Percentiles rank a stretch among this genome's conserved stretches.
These are phyloP conservation scores for Alternaria ethzedia DNA, from an alignment of 2,329 filamentous ascomycete genomes.

Conservation along the genomic window DNA sequence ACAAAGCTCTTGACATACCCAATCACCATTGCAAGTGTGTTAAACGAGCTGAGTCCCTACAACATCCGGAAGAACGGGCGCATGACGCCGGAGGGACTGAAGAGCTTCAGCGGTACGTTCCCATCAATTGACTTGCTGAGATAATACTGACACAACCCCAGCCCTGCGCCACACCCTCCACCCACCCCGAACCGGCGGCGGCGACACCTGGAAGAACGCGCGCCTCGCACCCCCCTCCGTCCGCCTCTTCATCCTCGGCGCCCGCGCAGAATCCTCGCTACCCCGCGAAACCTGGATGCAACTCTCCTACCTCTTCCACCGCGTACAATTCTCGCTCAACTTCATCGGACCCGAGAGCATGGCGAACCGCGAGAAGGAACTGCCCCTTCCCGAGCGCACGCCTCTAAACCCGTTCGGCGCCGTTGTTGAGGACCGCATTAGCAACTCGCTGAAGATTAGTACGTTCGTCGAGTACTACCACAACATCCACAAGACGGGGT, in stretches of 20 bases:
- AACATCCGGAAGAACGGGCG: slow-evolving; percentile 75
- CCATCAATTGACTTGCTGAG: too few relatives aligned
- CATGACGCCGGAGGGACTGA: slow-evolving; percentile 85
- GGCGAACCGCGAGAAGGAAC: slow-evolving; percentile 90
- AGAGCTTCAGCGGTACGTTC: slow-evolving; percentile 94
- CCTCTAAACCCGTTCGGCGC: slow-evolving; percentile 88
- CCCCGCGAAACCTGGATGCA: slow-evolving; percentile 95
- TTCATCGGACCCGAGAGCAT: slow-evolving; percentile 97
- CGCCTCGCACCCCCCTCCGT: slow-evolving; percentile 86
- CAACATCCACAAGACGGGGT: slow-evolving; percentile 86
- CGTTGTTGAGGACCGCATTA: slow-evolving; percentile 90
- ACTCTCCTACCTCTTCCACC: slow-evolving; percentile 92
- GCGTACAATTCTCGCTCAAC: slow-evolving; percentile 85
- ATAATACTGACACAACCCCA: slow-evolving; percentile 46
- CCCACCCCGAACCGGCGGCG: slow-evolving; percentile 79
- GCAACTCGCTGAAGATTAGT: slow-evolving; percentile 90
- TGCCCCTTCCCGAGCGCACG: slow-evolving; percentile 86
- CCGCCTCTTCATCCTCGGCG: slow-evolving; percentile 90
- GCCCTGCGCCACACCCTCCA: slow-evolving; percentile 93
- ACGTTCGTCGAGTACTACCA: slow-evolving; percentile 99
- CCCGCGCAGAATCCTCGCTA: slow-evolving; percentile 95
- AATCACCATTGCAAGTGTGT: slow-evolving; percentile 84
- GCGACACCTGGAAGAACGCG: slow-evolving; percentile 76
- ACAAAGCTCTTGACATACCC: slow-evolving; percentile 94
- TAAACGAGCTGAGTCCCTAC: slow-evolving; percentile 96